These are phyloP conservation scores for Coemansia sp. DNA, from an alignment of 192 early-diverging fungal species.

Conservation along the genomic window DNA sequence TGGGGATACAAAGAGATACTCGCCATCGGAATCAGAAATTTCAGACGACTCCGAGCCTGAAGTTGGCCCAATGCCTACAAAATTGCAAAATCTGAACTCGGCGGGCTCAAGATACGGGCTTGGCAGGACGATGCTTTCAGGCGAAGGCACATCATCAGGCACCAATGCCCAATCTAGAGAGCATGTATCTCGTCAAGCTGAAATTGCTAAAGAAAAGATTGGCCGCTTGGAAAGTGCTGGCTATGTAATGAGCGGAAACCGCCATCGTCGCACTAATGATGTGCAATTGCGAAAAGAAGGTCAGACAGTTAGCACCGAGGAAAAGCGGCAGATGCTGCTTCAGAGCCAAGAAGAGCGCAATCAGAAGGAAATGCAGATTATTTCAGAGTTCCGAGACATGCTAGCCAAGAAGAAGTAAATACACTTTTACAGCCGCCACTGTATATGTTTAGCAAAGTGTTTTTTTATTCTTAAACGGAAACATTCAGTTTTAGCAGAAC, in stretches of 20 bases:
- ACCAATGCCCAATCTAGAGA: slow-evolving; percentile 68
- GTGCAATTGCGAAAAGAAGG: slow-evolving; percentile 95
- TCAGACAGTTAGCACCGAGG: slow-evolving; percentile 94
- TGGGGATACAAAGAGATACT: no score
- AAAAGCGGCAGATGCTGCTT: slow-evolving; percentile 80
- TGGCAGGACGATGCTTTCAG: no score
- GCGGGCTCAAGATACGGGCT: no score
- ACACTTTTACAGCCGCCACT: background rate
- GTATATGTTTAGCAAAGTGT: background rate
- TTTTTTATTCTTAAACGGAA: no score
- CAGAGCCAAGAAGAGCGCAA: slow-evolving; percentile 87
- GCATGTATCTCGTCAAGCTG: slow-evolving; percentile 95
- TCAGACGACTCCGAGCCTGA: background rate
- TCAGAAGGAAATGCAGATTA: slow-evolving; percentile 89
- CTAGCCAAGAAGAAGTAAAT: slow-evolving; percentile 53
- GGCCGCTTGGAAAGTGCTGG: slow-evolving; percentile 79
- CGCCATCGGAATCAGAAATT: background rate
- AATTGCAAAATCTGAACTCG: background rate
- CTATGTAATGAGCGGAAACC: slow-evolving; percentile 95
- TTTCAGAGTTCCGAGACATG: slow-evolving; percentile 87
- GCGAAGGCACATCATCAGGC: no score
- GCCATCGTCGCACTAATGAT: slow-evolving; percentile 92
- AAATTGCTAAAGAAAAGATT: slow-evolving; percentile 92
- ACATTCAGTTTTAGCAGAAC: no score
- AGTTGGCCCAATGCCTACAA: background rate